Percentiles rank a stretch among this genome's conserved stretches.
phyloP scores from a whole-genome alignment of 768 basidiomycete species.

The Xerocomus brunneocitrinus region DNA sequence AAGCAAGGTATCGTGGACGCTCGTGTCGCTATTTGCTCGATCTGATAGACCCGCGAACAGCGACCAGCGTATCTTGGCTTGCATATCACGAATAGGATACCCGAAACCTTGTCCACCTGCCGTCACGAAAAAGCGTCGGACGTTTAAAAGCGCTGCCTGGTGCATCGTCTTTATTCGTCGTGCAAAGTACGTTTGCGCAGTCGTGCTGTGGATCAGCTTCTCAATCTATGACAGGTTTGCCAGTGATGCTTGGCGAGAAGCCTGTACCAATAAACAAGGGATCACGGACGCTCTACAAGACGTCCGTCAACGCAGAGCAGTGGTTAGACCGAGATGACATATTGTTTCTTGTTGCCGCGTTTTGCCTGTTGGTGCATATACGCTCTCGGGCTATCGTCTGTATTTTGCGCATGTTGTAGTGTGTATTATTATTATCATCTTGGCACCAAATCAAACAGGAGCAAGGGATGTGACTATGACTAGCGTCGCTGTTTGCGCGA shows the following conservation, averaged over 20 bases:
- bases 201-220: not conserved
- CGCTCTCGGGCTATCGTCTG: slow-evolving; percentile 12
- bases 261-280: slow-evolving; percentile 55
- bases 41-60: slow-evolving; percentile 32
- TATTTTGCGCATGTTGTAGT: slow-evolving; percentile 17
- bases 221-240: slow-evolving; percentile 42
- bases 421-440: slow-evolving; percentile 18
- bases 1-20: slow-evolving; percentile 52
- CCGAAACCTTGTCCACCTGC: slow-evolving; percentile 40
- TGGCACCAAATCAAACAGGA: not conserved
- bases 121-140: slow-evolving; percentile 38
- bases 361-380: not conserved
- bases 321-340: slow-evolving; percentile 9
- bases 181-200: slow-evolving; percentile 45
- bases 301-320: slow-evolving; percentile 51
- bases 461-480: slow-evolving; percentile 5
- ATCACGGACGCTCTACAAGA: slow-evolving; percentile 66
- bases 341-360: not conserved
- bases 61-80: slow-evolving; percentile 66
- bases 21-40: not conserved
- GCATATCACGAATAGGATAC: slow-evolving; percentile 74
- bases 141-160: slow-evolving; percentile 53
- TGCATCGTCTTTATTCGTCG: slow-evolving; percentile 64
- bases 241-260: slow-evolving; percentile 60
- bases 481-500: slow-evolving; percentile 28